Percentiles rank a stretch among this genome's conserved stretches.
These are phyloP conservation scores for Phanerochaete sordida DNA, from an alignment of 768 basidiomycete species.

Conservation along the genomic window DNA sequence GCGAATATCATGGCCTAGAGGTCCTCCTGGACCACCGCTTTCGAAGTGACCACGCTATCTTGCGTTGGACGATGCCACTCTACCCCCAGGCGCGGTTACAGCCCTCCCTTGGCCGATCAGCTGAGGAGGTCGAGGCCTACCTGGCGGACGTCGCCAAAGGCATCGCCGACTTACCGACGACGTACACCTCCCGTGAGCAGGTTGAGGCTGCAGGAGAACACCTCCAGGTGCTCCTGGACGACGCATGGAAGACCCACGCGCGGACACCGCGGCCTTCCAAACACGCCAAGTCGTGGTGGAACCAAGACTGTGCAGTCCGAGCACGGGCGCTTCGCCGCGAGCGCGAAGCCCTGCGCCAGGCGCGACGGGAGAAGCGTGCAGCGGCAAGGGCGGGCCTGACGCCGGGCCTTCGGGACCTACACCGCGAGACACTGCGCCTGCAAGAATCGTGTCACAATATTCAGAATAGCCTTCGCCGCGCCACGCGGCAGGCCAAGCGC, in stretches of 20 bases:
- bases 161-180: background rate
- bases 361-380: too few species aligned
- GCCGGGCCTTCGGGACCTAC: too few species aligned
- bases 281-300: conserved; percentile 1
- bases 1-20: background rate
- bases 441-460: too few species aligned
- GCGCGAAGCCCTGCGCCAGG: too few species aligned
- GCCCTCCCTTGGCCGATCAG: background rate
- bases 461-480: too few species aligned
- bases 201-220: background rate
- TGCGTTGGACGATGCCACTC: background rate
- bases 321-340: background rate
- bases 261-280: background rate
- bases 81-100: background rate
- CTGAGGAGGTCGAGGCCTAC: background rate
- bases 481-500: too few species aligned
- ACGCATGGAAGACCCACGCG: background rate
- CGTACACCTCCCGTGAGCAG: background rate
- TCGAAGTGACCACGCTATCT: background rate
- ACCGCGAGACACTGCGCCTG: too few species aligned
- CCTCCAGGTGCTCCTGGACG: background rate
- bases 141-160: background rate
- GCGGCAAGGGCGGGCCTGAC: too few species aligned
- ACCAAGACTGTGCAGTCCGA: conserved; percentile 2
- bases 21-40: background rate